Conservation (phyloP, 257 asterid species). For the Vinca minor region DNA sequence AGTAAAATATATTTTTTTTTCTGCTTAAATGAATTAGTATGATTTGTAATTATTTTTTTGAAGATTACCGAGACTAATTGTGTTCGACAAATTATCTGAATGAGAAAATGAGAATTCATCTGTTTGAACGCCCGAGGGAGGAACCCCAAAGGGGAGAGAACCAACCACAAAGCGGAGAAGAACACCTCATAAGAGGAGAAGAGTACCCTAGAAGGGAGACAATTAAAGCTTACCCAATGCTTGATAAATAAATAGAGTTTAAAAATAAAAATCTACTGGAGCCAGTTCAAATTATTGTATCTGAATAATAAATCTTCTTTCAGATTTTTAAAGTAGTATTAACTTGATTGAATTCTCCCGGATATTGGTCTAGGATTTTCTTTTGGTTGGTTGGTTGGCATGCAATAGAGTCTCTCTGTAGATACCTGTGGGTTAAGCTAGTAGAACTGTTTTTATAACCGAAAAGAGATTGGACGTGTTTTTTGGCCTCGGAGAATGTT, state of each 20-base stretch:
- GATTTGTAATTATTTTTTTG: not conserved
- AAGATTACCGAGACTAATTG: not conserved
- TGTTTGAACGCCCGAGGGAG: no score
- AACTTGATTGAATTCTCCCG: not conserved
- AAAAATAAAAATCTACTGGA: not conserved
- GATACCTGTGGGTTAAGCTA: slow-evolving; percentile 6
- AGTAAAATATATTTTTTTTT: not conserved
- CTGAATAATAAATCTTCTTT: not conserved
- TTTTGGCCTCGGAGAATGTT: slow-evolving; percentile 36
- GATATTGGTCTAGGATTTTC: not conserved
- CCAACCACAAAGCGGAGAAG: no score
- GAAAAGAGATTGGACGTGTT: slow-evolving; percentile 17
- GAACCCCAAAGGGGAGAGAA: no score
- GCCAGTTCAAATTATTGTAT: not conserved
- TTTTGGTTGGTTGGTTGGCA: slow-evolving; percentile 6
- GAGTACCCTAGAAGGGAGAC: no score
- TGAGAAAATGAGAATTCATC: not conserved
- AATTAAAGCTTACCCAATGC: no score
- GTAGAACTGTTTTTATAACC: not conserved
- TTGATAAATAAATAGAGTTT: no score
- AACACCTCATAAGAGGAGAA: no score
- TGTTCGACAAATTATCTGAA: not conserved
- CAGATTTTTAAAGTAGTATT: no score
- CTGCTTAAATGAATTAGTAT: not conserved
- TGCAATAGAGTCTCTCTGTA: slow-evolving; percentile 4